Base-by-base conservation (phyloP, 495 filamentous ascomycete genomes). In the Tuber melanosporum region DNA sequence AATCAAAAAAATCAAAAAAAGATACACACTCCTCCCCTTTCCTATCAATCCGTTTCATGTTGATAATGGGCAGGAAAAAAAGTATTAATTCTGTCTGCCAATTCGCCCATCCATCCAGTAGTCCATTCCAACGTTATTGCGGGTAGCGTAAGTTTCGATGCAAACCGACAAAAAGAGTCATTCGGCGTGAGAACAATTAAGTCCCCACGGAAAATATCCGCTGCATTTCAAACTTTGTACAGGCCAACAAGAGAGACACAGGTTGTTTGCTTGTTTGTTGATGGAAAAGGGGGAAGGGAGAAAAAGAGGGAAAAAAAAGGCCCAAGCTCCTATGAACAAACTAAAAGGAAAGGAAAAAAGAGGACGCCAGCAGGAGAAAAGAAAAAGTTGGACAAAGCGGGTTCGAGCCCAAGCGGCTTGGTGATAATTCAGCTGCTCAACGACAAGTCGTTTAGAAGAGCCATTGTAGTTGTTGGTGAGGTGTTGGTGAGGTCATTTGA, bases 171-270 rank as follows among this genome's bases (percentile, higher is more conserved):
- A 66, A 26, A 66, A 5, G 57, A 5, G 26, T 0, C 12, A 66
- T 32, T 32, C 10, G 26, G 57, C 26, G 10, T 6, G 57, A 32
- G 57, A 32, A 32, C 12, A 17, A 17, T 2, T 6, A 32, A 12
- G 9, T 32, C 12, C 57, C 15, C 57, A 32, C 26, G 26, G 26
- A 66, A 66, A 66, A 66, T 66, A 66, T 66, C 57, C 57, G 26
- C 57, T 32, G 57, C 57, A 66, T 32, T 66, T 66, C 14, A 73
- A 69, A 66, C 76, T 77, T 77, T 78, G 69, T 72, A 79, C 77
- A 78, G 75, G 77, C 46, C 43, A 71, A 45, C 46, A 69, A 74
- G 49, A 70, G 49, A 45, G 42, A 74, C 70, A 19, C 73, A 32
- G 41, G 42, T 12, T n/a, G 22, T 22, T 26, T 57, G 52, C 26